Evolutionary conservation across 2,329 filamentous ascomycete genomes (phyloP).

Genomic region (Clathrospora elynae): DNA sequence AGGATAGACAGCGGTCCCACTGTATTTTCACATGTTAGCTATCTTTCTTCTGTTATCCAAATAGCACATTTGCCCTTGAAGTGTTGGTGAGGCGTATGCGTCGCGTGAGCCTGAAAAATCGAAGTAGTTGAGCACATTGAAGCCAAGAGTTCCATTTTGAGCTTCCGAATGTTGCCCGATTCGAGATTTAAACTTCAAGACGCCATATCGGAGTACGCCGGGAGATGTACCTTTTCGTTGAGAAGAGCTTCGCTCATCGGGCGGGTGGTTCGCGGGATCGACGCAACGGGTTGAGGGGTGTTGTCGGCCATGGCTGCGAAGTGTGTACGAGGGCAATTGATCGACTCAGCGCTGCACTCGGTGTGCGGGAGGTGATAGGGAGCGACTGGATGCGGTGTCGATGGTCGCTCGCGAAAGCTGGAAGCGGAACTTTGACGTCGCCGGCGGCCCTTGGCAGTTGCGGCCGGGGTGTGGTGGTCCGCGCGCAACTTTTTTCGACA

Average conservation of each 20-base stretch:
- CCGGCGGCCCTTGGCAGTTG: conserved; percentile 29
- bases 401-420: conserved; percentile 25
- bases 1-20: conserved; percentile 99
- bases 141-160: not conserved
- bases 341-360: conserved; percentile 24
- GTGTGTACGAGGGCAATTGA: conserved; percentile 36
- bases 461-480: conserved; percentile 15
- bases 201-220: not conserved
- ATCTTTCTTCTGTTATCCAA: conserved; percentile 5
- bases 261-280: conserved; percentile 70
- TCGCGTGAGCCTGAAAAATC: conserved; percentile 18
- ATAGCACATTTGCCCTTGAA: conserved; percentile 5
- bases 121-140: conserved; percentile 6
- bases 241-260: conserved; percentile 97
- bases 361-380: conserved; percentile 17
- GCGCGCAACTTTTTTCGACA: conserved; percentile 29
- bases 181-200: not conserved
- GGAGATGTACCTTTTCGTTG: conserved; percentile 86
- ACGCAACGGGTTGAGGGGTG: conserved; percentile 60
- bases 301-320: conserved; percentile 63
- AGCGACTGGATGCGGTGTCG: conserved; percentile 30
- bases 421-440: conserved; percentile 36
- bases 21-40: conserved; percentile 53
- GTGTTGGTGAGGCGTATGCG: not conserved
- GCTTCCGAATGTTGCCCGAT: not conserved